These are phyloP conservation scores for Solanum virginianum DNA, from an alignment of 257 asterid genomes.

Conservation along the genomic window DNA sequence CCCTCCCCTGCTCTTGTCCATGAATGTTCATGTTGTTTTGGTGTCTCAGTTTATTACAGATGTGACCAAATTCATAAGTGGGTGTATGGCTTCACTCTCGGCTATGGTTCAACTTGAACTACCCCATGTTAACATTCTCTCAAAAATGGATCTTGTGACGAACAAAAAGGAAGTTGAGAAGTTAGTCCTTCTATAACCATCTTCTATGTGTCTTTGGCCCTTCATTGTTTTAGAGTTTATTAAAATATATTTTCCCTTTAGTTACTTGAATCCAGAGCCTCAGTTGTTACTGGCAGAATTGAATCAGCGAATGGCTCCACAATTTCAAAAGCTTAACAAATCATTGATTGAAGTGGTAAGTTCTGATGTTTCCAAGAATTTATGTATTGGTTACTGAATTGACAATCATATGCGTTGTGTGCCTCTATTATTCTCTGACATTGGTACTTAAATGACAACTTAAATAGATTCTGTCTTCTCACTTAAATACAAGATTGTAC, in stretches of 20 bases:
- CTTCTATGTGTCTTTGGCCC: neutral
- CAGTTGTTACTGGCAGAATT: constrained; percentile 60
- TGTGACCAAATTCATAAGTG: constrained; percentile 96
- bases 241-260: constrained; percentile 12
- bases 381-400: neutral
- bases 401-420: neutral
- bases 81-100: constrained; percentile 97
- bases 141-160: constrained; percentile 96
- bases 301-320: constrained; percentile 87
- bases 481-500: neutral
- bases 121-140: constrained; percentile 90
- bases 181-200: constrained; percentile 35
- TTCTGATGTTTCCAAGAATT: neutral
- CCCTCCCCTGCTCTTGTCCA: neutral
- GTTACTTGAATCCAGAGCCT: constrained; percentile 89
- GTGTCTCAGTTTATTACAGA: constrained; percentile 71
- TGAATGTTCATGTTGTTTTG: constrained; percentile 3
- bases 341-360: constrained; percentile 82
- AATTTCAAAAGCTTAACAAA: constrained; percentile 73
- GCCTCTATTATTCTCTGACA: neutral
- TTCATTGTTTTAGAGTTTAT: neutral
- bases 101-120: constrained; percentile 97
- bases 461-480: neutral
- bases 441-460: neutral
- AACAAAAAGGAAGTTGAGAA: constrained; percentile 82